A percentile compares a stretch with the other conserved stretches of the same genome.
Conservation (phyloP, 495 filamentous ascomycete species). For the Paragyromitra xinjiangensis region DNA sequence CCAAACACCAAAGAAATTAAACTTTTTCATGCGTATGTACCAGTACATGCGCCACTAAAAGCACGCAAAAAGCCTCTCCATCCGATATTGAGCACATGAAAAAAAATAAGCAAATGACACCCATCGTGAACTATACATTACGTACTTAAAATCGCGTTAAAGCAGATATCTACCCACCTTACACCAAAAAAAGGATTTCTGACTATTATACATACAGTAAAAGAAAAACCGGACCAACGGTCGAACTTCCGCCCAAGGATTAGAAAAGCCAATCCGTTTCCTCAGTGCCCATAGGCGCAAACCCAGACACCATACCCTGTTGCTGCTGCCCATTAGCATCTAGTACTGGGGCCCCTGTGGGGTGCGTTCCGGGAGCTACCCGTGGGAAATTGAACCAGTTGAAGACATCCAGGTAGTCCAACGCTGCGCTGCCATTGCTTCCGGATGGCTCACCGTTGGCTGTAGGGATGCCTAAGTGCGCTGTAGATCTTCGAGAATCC, state of each 20-base stretch:
- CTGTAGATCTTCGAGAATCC: slow-evolving; percentile 61
- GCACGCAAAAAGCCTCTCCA: slow-evolving; percentile 5
- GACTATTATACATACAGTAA: slow-evolving; percentile 32
- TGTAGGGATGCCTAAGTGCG: slow-evolving; percentile 61
- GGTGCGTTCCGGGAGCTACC: slow-evolving; percentile 49
- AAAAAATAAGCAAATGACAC: slow-evolving; percentile 30
- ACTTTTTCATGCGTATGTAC: slow-evolving; percentile 3
- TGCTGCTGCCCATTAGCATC: slow-evolving; percentile 42
- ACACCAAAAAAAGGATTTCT: slow-evolving; percentile 1
- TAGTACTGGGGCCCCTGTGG: slow-evolving; percentile 26
- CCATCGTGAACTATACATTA: slow-evolving; percentile 29
- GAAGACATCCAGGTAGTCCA: slow-evolving; percentile 92
- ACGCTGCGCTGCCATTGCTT: slow-evolving; percentile 60
- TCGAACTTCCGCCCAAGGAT: not conserved
- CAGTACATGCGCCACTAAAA: slow-evolving; percentile 15
- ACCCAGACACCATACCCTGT: slow-evolving; percentile 39
- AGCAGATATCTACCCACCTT: slow-evolving; percentile 16
- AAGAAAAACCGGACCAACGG: not conserved
- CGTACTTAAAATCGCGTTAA: slow-evolving; percentile 15
- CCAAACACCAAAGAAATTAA: slow-evolving; percentile 15
- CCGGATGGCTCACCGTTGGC: slow-evolving; percentile 68
- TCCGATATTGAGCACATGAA: slow-evolving; percentile 17
- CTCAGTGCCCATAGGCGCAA: slow-evolving; percentile 42
- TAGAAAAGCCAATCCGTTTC: slow-evolving; percentile 55
- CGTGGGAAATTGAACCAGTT: slow-evolving; percentile 91